phyloP scores from a whole-genome alignment of 768 basidiomycete genomes.

The Antrodiella citrinella region DNA sequence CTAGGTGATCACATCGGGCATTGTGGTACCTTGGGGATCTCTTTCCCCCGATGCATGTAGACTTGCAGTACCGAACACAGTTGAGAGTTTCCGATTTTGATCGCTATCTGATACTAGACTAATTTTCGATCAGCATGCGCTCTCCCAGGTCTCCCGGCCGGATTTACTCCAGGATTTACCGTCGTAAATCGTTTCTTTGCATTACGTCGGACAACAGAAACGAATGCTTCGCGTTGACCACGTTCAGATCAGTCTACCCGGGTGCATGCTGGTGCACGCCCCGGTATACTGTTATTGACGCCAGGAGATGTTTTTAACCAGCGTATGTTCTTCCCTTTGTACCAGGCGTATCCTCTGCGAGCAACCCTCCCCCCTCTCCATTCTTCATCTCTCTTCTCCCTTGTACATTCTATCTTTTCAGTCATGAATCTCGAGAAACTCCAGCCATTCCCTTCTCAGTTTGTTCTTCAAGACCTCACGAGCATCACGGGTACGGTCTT shows the following conservation, averaged over 20 bases:
- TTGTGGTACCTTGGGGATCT: neutral
- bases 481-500: conserved; percentile 29
- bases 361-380: neutral
- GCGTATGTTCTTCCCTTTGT: neutral
- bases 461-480: conserved; percentile 27
- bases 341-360: neutral
- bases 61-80: neutral
- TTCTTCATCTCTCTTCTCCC: neutral
- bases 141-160: neutral
- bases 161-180: neutral
- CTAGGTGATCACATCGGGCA: neutral
- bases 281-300: neutral
- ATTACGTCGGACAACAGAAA: neutral
- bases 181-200: neutral
- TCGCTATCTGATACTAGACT: neutral
- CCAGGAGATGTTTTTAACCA: neutral
- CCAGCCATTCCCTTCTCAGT: conserved; percentile 26
- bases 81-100: neutral
- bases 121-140: neutral
- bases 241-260: neutral
- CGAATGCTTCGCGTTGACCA: neutral
- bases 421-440: conserved; percentile 19
- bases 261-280: neutral
- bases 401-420: neutral
- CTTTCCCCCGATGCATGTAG: neutral